Base-by-base conservation (phyloP, 139 green algal genomes). In the Chlamydomonas sp. region DNA sequence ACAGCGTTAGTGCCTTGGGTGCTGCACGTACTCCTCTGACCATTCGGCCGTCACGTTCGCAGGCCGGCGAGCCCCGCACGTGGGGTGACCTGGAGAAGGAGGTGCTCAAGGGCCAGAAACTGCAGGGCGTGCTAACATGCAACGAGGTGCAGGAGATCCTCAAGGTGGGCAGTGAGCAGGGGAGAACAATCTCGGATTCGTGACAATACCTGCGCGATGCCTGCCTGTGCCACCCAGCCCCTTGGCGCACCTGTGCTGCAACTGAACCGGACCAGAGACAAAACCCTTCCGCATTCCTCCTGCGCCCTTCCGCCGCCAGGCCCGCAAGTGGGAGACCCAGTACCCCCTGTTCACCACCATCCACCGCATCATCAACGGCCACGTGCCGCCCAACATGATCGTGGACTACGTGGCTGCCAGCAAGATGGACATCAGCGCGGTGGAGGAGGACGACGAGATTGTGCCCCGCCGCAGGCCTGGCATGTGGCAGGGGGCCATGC, bases 301-400 rank as follows among this genome's bases (percentile, higher is more conserved):
- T 49, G 31, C 31, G 31, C 31, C 31, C 31, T 49, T 49, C 31
- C 31, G 31, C 66, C 80, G 96, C n/a, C 8, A 74, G 62, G 63
- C 78, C 16, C 66, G 83, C 0, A 88, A 87, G 16, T 96, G 94
- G 94, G 90, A 94, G 83, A 8, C 49, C 49, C 85, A 93, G 5
- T 96, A 93, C 82, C 95, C 95, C 1, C 91, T 97, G 16, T 97
- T 97, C 90, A 94, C 91, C 16, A 94, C 92, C 15, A 88, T 95
- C 57, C 93, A 96, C 91, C 80, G 89, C 66, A 96, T 96, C 75
- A 84, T 95, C 9, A 80, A 63, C 10, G 88, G 85, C 16, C 59
- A 89, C 10, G 79, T 92, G 77, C 80, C 89, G 16, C 73, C 85
- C 2, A 15, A 77, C n/a, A 82, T 73, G 18, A 91, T 95, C 49